A percentile compares a stretch with the other conserved stretches of the same genome.
Conservation (phyloP, 495 filamentous ascomycete genomes). For the Baudoinia panamericana region DNA sequence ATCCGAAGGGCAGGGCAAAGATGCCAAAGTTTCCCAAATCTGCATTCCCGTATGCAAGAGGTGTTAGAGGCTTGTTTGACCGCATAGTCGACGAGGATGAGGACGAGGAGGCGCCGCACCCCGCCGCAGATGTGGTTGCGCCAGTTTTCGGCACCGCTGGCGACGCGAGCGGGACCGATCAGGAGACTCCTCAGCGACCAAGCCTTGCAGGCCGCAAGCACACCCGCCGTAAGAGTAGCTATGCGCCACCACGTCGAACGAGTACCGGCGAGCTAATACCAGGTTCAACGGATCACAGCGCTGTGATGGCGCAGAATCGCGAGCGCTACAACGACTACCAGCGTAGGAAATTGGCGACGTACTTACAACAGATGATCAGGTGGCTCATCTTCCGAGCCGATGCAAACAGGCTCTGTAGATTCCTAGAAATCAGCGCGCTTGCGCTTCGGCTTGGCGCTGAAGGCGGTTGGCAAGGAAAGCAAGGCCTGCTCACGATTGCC, state of each 20-base stretch:
- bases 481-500: conserved; percentile 56
- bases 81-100: conserved; percentile 63
- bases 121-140: conserved; percentile 23
- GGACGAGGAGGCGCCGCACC: conserved; percentile 37
- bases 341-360: conserved; percentile 74
- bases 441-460: conserved; percentile 93
- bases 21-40: conserved; percentile 80
- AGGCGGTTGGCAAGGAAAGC: conserved; percentile 94
- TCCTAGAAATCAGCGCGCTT: conserved; percentile 85
- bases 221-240: conserved; percentile 55
- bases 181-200: conserved; percentile 18
- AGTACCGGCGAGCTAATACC: conserved; percentile 35
- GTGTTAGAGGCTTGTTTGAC: conserved; percentile 63
- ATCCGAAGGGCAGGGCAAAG: conserved; percentile 44
- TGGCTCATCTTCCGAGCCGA: conserved; percentile 93
- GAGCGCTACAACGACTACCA: conserved; percentile 54
- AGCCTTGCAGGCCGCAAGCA: conserved; percentile 26
- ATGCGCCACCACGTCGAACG: conserved; percentile 39
- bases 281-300: conserved; percentile 1
- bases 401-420: conserved; percentile 90
- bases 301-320: conserved; percentile 17
- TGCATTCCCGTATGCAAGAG: conserved; percentile 82
- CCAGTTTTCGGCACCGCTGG: conserved; percentile 35
- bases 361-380: conserved; percentile 86
- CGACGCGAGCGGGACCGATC: conserved; percentile 45